Conservation (phyloP, 2,329 filamentous ascomycete species). For the Chaetomiaceae sp. region DNA sequence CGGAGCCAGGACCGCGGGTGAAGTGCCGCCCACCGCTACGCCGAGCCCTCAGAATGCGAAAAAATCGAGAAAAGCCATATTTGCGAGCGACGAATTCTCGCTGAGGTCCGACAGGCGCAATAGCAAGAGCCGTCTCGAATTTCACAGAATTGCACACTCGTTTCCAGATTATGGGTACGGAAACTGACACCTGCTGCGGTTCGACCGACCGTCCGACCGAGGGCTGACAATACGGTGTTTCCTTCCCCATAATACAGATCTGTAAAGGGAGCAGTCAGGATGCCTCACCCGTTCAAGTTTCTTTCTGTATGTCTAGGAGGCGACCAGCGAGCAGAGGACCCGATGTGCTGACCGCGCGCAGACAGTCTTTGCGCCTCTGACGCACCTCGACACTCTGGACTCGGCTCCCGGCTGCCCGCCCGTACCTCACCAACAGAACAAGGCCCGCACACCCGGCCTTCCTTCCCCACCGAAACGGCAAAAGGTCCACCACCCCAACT, state of each 20-base stretch:
- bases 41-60: constrained; percentile 20
- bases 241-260: constrained; percentile 16
- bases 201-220: not conserved
- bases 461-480: constrained; percentile 16
- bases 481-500: not conserved
- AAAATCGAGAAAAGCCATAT: constrained; percentile 16
- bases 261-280: constrained; percentile 20
- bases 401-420: not conserved
- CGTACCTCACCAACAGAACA: not conserved
- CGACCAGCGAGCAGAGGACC: not conserved
- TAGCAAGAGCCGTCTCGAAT: constrained; percentile 13
- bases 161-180: constrained; percentile 28
- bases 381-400: constrained; percentile 24
- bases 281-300: constrained; percentile 4
- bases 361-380: constrained; percentile 3
- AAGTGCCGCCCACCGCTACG: not conserved
- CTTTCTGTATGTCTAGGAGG: constrained; percentile 8
- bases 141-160: constrained; percentile 21
- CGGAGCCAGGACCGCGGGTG: not conserved
- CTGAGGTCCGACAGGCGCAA: constrained; percentile 5
- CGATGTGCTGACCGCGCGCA: not conserved
- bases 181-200: not conserved
- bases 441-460: not conserved
- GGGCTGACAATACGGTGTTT: constrained; percentile 5
- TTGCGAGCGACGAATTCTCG: not conserved